Base-by-base conservation (phyloP, 2,329 filamentous ascomycete species). In the Penicillium hesseltinei region DNA sequence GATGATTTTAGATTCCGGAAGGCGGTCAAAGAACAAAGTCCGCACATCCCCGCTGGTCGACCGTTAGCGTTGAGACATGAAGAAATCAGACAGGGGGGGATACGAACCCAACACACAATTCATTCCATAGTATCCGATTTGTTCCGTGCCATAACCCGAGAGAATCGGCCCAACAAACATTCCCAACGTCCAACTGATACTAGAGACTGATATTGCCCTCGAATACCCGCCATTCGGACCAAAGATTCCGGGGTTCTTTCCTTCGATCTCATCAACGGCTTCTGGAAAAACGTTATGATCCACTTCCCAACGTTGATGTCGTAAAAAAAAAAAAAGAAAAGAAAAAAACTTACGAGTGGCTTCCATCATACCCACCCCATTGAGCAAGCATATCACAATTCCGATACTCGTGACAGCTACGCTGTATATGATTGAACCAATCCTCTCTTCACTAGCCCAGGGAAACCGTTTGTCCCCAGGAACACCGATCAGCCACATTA, bases 331-430 rank as follows among this genome's bases (percentile, higher is more conserved):
- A 13, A 25, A 38, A 27, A 19, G 2, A 21, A 21, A 21, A 21
- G 19, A 21, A 21, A 29, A 6, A n/a, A 40, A 59, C 70, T 59
- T 61, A 73, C 71, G 48, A 17, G 67, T 70, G 33, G 68, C 66
- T 53, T 73, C 71, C 21, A 71, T 62, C 10, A 62, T 65, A 3
- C 66, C 70, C 19, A 66, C 62, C 2, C 70, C 69, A 44, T 69
- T 68, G 27, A 69, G 54, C 11, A 71, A 45, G 44, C 62, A 66
- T 3, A 63, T 67, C 7, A 64, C 55, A 11, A 66, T 47, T 1
- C 71, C 69, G n/a, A 65, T 61, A 4, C 57, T 47, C 1, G 61
- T 52, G 8, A 71, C 39, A 5, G 61, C 53, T 4, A 55, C 45
- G 0, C 58, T 58, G 36, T 71, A 73, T 19, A 71, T 61, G 8